phyloP scores from a whole-genome alignment of 2,329 filamentous ascomycete genomes.

The Berkeleyomyces rouxiae region DNA sequence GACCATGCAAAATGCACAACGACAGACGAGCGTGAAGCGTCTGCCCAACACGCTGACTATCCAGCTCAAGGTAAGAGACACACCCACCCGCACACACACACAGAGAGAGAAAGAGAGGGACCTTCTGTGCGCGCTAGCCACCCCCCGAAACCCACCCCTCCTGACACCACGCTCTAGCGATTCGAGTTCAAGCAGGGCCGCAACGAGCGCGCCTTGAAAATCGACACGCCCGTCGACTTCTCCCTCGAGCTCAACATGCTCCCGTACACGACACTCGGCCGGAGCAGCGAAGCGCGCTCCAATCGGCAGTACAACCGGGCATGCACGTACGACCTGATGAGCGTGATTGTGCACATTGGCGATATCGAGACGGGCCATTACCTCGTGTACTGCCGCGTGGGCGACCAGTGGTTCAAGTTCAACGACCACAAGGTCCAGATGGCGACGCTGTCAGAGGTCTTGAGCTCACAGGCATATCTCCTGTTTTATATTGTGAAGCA shows the following conservation, averaged over 20 bases:
- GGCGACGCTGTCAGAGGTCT: constrained; percentile 68
- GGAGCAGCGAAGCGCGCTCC: constrained; percentile 29
- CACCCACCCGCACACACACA: background rate
- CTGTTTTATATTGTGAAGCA: constrained; percentile 69
- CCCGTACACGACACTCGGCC: constrained; percentile 62
- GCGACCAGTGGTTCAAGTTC: constrained; percentile 84
- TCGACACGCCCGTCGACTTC: constrained; percentile 74
- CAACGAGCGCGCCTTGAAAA: constrained; percentile 62
- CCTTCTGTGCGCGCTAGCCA: background rate
- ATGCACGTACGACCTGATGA: constrained; percentile 72
- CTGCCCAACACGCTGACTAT: constrained; percentile 81
- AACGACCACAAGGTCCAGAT: constrained; percentile 87
- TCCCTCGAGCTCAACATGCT: constrained; percentile 78
- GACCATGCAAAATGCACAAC: constrained; percentile 59
- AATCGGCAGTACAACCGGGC: constrained; percentile 42
- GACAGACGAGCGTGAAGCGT: constrained; percentile 69
- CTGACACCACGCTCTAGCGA: constrained; percentile 24
- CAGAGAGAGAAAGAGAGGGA: too few species aligned
- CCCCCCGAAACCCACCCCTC: background rate
- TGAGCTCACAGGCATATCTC: constrained; percentile 74
- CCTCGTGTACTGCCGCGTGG: constrained; percentile 71
- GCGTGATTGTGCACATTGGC: constrained; percentile 83
- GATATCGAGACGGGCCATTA: constrained; percentile 89
- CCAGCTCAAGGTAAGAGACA: constrained; percentile 60
- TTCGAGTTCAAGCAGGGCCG: constrained; percentile 57